These are phyloP conservation scores for Lactarius deliciosus DNA, from an alignment of 768 basidiomycete species.

Conservation along the genomic window DNA sequence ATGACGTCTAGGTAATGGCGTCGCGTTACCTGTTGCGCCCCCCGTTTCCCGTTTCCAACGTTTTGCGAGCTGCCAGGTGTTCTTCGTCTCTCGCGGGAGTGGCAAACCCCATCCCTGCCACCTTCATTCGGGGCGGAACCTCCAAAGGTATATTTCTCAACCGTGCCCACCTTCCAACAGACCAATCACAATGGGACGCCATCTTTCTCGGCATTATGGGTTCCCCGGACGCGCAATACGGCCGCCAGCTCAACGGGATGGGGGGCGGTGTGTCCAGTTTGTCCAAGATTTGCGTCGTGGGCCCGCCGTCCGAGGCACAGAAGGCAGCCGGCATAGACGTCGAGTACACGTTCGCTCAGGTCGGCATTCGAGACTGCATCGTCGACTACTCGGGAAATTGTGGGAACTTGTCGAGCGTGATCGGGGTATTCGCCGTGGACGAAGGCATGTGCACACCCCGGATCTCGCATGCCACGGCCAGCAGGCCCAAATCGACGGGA, in stretches of 20 bases:
- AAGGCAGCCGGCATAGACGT: constrained; percentile 50
- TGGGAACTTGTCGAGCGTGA: constrained; percentile 70
- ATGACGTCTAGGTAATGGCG: constrained; percentile 18
- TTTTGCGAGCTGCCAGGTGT: constrained; percentile 3
- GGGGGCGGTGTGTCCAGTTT: constrained; percentile 75
- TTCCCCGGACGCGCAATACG: constrained; percentile 69
- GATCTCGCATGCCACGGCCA: constrained; percentile 13
- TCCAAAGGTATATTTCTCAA: constrained; percentile 75
- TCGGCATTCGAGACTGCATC: constrained; percentile 52
- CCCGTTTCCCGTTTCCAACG: not conserved
- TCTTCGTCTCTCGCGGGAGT: constrained; percentile 19
- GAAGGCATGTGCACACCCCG: constrained; percentile 49
- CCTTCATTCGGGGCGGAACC: constrained; percentile 71
- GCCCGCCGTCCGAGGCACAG: constrained; percentile 45
- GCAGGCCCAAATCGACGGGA: constrained; percentile 12
- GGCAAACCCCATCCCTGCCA: constrained; percentile 40
- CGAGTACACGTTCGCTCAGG: constrained; percentile 68
- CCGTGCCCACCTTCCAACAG: constrained; percentile 50
- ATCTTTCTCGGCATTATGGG: constrained; percentile 78
- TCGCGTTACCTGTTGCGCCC: not conserved
- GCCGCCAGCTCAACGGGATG: constrained; percentile 77
- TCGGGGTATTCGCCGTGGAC: constrained; percentile 72
- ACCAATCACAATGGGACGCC: constrained; percentile 51
- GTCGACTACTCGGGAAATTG: constrained; percentile 76
- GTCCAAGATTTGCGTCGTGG: constrained; percentile 72